Base-by-base conservation (phyloP, 2,329 filamentous ascomycete species). In the Neurospora sp. region DNA sequence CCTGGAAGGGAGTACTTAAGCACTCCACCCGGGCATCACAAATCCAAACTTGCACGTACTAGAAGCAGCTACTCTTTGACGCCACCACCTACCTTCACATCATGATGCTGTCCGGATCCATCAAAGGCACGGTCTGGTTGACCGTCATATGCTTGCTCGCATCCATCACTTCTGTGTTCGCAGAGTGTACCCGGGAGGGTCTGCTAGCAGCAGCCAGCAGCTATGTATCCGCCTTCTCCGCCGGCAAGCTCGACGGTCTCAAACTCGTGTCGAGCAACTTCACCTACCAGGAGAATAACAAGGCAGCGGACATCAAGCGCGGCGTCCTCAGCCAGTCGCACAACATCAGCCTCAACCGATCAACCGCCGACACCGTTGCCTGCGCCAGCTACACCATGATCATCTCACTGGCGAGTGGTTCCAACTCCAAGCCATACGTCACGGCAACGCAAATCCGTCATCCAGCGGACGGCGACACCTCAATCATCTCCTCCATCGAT, bases 321-420 rank as follows among this genome's bases (percentile, higher is more conserved):
- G 72, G 72, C 13, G 69, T 74, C 10, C 68, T 76, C 28, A 43
- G 67, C 58, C 68, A 72, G 58, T 73, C 74, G 3, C 73, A 75
- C 15, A 72, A 72, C 33, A 69, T 76, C 33, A 74, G 74, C 68
- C 70, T 74, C 15, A 73, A 71, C 70, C 72, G 73, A 33, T 73
- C 74, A 4, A 76, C 75, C 2, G 76, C 76, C 68, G 79, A 80
- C 75, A 74, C 72, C 0, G 73, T 78, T 28, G 78, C 77, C 8
- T 80, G 79, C 70, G 79, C 78, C 1, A 80, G 77, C 75, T 80
- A 80, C 75, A 79, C 78, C 13, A 75, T 80, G 75, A 69, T 80
- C 66, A 78, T 80, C 70, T 78, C 78, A 7, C 70, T 78, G 8
- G 70, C 73, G 1, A 78, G 78, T 2, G 23, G 23, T 10, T 58